Evolutionary conservation across 108 stramenopile species (phyloP).

Genomic region (Epithemia pelagica): DNA sequence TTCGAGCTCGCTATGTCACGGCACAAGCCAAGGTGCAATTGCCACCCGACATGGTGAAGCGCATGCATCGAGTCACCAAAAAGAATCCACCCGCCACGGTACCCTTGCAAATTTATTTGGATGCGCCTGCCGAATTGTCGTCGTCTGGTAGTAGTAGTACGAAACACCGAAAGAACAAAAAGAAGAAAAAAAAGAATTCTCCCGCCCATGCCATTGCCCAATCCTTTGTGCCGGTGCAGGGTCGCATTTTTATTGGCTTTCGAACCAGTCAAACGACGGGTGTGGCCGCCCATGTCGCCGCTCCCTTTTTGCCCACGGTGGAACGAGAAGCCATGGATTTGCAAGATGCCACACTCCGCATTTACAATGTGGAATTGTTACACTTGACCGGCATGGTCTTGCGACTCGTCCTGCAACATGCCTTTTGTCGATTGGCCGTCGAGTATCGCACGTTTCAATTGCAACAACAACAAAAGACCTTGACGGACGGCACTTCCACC

Average conservation of each 20-base stretch:
- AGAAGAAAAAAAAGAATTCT: slow-evolving; percentile 3
- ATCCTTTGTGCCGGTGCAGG: slow-evolving; percentile 49
- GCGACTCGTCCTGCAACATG: slow-evolving; percentile 54
- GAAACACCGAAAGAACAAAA: too few species aligned
- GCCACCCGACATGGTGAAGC: slow-evolving; percentile 40
- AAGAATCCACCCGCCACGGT: slow-evolving; percentile 61
- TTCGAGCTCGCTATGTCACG: slow-evolving; percentile 61
- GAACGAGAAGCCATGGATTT: slow-evolving; percentile 80
- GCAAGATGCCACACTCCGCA: slow-evolving; percentile 58
- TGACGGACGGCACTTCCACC: too few species aligned
- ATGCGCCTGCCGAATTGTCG: slow-evolving; percentile 25
- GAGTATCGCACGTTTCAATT: too few species aligned
- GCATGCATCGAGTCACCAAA: slow-evolving; percentile 83
- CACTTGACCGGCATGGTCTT: slow-evolving; percentile 60
- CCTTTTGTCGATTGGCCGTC: slow-evolving; percentile 40
- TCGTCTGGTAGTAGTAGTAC: too few species aligned
- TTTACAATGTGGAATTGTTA: slow-evolving; percentile 63
- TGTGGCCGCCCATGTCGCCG: slow-evolving; percentile 60
- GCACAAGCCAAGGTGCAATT: slow-evolving; percentile 58
- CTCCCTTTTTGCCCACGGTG: slow-evolving; percentile 78
- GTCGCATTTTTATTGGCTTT: slow-evolving; percentile 77
- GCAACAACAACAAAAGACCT: too few species aligned
- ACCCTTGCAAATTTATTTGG: slow-evolving; percentile 56
- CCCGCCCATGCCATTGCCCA: slow-evolving; percentile 36
- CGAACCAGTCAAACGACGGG: slow-evolving; percentile 78